phyloP scores from a whole-genome alignment of 2,329 filamentous ascomycete species.

The Epichloe typhina region DNA sequence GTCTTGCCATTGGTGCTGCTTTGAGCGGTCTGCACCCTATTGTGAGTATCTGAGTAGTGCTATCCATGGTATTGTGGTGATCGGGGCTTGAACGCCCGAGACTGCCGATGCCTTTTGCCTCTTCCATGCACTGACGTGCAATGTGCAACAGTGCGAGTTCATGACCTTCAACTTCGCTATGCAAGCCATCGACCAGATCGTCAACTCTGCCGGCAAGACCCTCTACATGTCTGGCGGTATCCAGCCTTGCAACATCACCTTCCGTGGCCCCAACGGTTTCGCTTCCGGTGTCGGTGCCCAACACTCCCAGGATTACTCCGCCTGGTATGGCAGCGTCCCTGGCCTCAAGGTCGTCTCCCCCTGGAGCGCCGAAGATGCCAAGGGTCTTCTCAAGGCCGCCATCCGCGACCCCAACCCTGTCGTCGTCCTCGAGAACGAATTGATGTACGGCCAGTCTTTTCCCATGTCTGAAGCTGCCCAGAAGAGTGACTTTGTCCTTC shows the following conservation, averaged over 20 bases:
- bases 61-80: no score
- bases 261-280: constrained; percentile 98
- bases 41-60: constrained; percentile 40
- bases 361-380: constrained; percentile 95
- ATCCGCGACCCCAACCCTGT: constrained; percentile 98
- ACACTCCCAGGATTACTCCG: constrained; percentile 97
- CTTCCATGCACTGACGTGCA: constrained; percentile 1
- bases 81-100: background rate
- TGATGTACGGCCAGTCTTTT: constrained; percentile 87
- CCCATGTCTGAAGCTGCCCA: constrained; percentile 96
- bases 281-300: constrained; percentile 89
- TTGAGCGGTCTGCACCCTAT: constrained; percentile 89
- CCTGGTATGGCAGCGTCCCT: constrained; percentile 97
- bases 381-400: constrained; percentile 93
- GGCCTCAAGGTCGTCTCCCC: constrained; percentile 97
- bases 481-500: constrained; percentile 91
- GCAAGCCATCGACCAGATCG: constrained; percentile 99
- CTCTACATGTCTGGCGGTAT: constrained; percentile 99
- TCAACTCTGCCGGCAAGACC: constrained; percentile 98
- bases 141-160: constrained; percentile 68
- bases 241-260: constrained; percentile 98
- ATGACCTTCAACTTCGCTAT: constrained; percentile 99
- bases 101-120: background rate
- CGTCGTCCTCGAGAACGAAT: constrained; percentile 77
- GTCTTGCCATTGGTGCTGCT: constrained; percentile 87